Conservation (phyloP, 345 rosid genomes). For the Raphanus raphanistrum region DNA sequence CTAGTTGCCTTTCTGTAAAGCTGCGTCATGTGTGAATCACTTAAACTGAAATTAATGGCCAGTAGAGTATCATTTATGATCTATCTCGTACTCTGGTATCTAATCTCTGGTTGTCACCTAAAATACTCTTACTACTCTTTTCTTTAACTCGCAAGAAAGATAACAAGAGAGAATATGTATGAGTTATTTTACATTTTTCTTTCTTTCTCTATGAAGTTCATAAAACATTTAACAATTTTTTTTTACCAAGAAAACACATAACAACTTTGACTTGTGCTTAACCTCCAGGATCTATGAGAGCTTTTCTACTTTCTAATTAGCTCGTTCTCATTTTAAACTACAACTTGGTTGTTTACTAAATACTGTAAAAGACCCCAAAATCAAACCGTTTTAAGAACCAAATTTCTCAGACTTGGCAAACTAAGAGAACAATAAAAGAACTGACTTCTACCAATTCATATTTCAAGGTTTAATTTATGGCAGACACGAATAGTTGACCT, state of each 20-base stretch:
- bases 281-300: neutral
- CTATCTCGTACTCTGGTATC: neutral
- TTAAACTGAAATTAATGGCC: neutral
- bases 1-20: neutral
- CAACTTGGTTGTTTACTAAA: neutral
- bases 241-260: neutral
- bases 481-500: constrained; percentile 17
- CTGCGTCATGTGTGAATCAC: neutral
- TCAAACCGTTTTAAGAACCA: neutral
- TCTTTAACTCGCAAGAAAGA: neutral
- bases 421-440: neutral
- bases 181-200: neutral
- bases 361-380: neutral
- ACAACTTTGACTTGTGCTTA: neutral
- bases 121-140: neutral
- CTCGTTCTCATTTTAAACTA: neutral
- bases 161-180: neutral
- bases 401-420: neutral
- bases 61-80: neutral
- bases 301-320: neutral
- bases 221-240: neutral
- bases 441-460: neutral
- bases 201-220: neutral
- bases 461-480: constrained; percentile 1
- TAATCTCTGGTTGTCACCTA: neutral